A percentile compares a stretch with the other conserved stretches of the same genome.
Conservation (phyloP, 129 eudicot species). For the Artemisia tridentata region DNA sequence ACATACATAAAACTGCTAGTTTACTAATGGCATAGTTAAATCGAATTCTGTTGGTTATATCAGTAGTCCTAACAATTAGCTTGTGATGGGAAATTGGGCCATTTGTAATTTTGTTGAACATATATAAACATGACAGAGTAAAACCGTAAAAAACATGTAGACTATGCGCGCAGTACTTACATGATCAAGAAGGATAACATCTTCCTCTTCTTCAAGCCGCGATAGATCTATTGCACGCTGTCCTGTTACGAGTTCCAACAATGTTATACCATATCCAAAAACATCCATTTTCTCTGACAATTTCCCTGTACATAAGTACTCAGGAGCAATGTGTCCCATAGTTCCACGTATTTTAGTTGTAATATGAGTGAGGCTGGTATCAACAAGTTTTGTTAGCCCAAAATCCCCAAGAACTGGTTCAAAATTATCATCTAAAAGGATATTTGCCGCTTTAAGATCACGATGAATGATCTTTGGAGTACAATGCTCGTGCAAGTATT, state of each 20-base stretch:
- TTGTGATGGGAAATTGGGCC: too few species aligned
- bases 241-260: constrained; percentile 87
- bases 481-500: constrained; percentile 89
- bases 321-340: constrained; percentile 99
- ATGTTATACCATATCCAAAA: constrained; percentile 88
- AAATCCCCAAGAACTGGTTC: constrained; percentile 94
- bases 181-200: constrained; percentile 89
- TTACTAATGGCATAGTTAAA: too few species aligned
- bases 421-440: constrained; percentile 73
- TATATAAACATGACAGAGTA: too few species aligned
- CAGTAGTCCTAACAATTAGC: too few species aligned
- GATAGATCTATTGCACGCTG: constrained; percentile 94
- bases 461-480: constrained; percentile 92
- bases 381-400: constrained; percentile 84
- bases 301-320: constrained; percentile 90
- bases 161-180: constrained; percentile 33
- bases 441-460: constrained; percentile 90
- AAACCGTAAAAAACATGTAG: too few species aligned
- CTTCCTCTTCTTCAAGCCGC: constrained; percentile 94
- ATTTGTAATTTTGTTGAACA: too few species aligned
- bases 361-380: constrained; percentile 65
- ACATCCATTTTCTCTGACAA: constrained; percentile 92
- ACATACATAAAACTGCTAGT: too few species aligned
- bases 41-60: too few species aligned
- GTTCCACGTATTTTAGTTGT: constrained; percentile 98